Conservation (phyloP, 495 filamentous ascomycete genomes). For the Aspergillus homomorphus region DNA sequence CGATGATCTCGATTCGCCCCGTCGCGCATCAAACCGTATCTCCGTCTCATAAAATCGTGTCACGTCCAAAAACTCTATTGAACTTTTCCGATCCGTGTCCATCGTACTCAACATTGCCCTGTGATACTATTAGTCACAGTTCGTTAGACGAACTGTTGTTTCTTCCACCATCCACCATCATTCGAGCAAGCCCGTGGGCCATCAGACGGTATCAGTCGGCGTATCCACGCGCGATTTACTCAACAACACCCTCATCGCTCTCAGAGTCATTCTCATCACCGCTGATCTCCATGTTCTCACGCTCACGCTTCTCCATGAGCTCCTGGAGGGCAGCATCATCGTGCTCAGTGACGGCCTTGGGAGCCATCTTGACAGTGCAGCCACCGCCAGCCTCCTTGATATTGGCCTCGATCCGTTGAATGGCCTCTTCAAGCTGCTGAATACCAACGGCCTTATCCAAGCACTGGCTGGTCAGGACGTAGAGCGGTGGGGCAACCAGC, state of each 20-base stretch:
- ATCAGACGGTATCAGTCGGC: slow-evolving; percentile 16
- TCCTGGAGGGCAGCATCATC: slow-evolving; percentile 96
- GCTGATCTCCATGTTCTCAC: slow-evolving; percentile 94
- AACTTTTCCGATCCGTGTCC: slow-evolving; percentile 39
- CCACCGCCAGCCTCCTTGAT: slow-evolving; percentile 73
- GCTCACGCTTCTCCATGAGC: slow-evolving; percentile 97
- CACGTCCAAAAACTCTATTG: slow-evolving; percentile 34
- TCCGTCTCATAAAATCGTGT: slow-evolving; percentile 39
- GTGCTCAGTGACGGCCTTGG: slow-evolving; percentile 97
- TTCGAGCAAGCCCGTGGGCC: slow-evolving; percentile 1
- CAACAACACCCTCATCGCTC: slow-evolving; percentile 70
- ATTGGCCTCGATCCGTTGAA: slow-evolving; percentile 72
- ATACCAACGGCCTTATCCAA: slow-evolving; percentile 89
- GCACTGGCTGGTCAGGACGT: slow-evolving; percentile 90
- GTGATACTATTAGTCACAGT: neutral
- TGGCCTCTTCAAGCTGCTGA: slow-evolving; percentile 77
- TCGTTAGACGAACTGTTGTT: slow-evolving; percentile 6
- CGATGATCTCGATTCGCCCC: slow-evolving; percentile 32
- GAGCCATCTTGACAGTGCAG: slow-evolving; percentile 91
- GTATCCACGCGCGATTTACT: slow-evolving; percentile 30
- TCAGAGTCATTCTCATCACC: slow-evolving; percentile 93
- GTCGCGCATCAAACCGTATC: slow-evolving; percentile 35
- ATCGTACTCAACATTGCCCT: slow-evolving; percentile 3
- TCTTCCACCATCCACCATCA: slow-evolving; percentile 2
- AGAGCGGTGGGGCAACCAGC: slow-evolving; percentile 91